A percentile compares a stretch with the other conserved stretches of the same genome.
phyloP scores from a whole-genome alignment of 305 asterid species.

The Solanum hybrid region DNA sequence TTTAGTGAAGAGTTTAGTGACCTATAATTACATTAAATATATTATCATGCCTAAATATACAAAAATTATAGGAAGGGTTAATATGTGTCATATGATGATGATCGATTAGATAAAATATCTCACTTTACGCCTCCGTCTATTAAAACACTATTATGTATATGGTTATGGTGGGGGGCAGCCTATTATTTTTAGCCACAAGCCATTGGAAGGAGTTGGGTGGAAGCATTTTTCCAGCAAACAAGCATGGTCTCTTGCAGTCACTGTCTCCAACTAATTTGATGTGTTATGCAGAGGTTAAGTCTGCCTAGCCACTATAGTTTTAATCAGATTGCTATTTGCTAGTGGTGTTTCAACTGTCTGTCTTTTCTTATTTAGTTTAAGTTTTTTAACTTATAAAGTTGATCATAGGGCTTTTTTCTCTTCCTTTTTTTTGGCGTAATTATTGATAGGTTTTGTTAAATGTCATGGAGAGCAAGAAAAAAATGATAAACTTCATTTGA shows the following conservation, averaged over 20 bases:
- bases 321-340: not conserved
- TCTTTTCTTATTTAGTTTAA: constrained; percentile 7
- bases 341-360: constrained; percentile 22
- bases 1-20: not conserved
- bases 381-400: not conserved
- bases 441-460: not conserved
- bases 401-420: not conserved
- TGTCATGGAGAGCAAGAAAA: not conserved
- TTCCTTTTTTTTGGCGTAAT: not conserved
- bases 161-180: constrained; percentile 19
- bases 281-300: constrained; percentile 9
- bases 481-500: not conserved
- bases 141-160: not conserved
- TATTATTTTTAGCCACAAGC: constrained; percentile 7
- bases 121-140: not conserved
- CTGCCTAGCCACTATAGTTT: constrained; percentile 6
- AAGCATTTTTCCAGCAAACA: constrained; percentile 42
- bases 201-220: constrained; percentile 2
- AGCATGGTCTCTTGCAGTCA: constrained; percentile 30
- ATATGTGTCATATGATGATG: not conserved
- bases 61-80: not conserved
- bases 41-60: not conserved
- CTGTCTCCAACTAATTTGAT: constrained; percentile 6
- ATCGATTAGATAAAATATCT: not conserved
- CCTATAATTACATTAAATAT: not conserved